These are phyloP conservation scores for Pichia sp. DNA, from an alignment of 1,139 yeast species.

Conservation along the genomic window DNA sequence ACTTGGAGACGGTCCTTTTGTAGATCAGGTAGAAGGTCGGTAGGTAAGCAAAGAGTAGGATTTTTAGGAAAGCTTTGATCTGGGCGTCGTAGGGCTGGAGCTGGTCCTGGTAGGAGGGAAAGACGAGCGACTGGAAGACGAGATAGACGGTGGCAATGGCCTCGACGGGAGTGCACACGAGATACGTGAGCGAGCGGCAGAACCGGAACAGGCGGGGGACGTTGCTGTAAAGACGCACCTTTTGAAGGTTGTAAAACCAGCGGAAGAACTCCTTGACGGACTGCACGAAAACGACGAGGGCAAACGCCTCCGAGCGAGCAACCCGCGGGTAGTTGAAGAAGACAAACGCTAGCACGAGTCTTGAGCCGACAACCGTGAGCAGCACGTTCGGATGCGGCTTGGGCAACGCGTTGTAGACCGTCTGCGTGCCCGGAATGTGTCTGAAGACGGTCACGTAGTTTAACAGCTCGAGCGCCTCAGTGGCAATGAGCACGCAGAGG, in stretches of 20 bases:
- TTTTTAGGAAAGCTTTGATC: constrained; percentile 7
- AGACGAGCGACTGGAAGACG: constrained; percentile 9
- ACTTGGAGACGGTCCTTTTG: constrained; percentile 8
- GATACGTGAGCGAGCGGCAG: background rate
- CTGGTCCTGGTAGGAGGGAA: constrained; percentile 2
- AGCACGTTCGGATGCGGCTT: constrained; percentile 1
- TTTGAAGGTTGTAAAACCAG: constrained; percentile 14
- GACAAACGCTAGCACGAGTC: background rate
- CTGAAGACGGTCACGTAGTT: constrained; percentile 7
- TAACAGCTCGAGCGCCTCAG: constrained; percentile 3
- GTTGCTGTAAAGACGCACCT: constrained; percentile 11
- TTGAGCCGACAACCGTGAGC: background rate
- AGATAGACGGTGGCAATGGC: background rate
- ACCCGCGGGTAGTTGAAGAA: constrained; percentile 12
- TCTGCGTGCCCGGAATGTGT: constrained; percentile 5
- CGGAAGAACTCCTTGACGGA: constrained; percentile 10
- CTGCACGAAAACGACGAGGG: constrained; percentile 8
- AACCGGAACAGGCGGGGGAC: background rate
- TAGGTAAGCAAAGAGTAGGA: constrained; percentile 1
- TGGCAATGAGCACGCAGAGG: constrained; percentile 3
- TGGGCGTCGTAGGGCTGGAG: constrained; percentile 1
- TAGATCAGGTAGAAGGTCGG: constrained; percentile 9
- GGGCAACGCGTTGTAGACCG: background rate
- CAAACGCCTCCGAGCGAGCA: constrained; percentile 3
- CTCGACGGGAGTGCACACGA: constrained; percentile 8